Evolutionary conservation across 192 early-diverging fungal species (phyloP).

Genomic region (Coemansia sp.): DNA sequence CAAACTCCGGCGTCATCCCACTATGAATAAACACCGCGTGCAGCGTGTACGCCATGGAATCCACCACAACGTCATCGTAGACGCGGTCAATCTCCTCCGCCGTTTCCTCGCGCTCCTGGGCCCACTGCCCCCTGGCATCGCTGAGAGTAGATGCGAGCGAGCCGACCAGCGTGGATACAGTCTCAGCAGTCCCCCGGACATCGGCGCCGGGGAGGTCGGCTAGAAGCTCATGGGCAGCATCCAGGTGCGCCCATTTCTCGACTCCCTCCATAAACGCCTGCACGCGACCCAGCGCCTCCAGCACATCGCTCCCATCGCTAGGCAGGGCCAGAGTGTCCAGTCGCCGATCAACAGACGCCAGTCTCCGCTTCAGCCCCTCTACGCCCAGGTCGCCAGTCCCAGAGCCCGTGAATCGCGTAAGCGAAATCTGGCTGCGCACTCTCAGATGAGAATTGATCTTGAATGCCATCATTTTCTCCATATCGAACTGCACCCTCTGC

Average conservation of each 20-base stretch:
- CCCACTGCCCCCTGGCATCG: constrained; percentile 15
- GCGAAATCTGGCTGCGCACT: constrained; percentile 60
- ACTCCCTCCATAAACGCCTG: constrained; percentile 33
- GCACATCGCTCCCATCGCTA: constrained; percentile 5
- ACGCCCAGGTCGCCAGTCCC: background rate
- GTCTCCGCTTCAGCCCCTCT: constrained; percentile 1
- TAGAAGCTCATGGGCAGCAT: constrained; percentile 12
- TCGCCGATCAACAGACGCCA: background rate
- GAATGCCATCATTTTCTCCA: constrained; percentile 55
- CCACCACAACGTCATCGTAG: constrained; percentile 13
- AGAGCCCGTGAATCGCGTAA: constrained; percentile 58
- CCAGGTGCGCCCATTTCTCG: constrained; percentile 21
- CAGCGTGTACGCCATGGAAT: constrained; percentile 56
- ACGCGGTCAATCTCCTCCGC: constrained; percentile 12
- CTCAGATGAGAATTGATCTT: constrained; percentile 69
- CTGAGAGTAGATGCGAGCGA: constrained; percentile 8
- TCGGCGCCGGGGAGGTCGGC: constrained; percentile 11
- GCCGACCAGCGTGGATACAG: constrained; percentile 3
- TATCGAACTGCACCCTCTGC: constrained; percentile 69
- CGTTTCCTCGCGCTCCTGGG: background rate
- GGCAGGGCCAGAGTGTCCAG: constrained; percentile 23
- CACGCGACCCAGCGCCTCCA: constrained; percentile 27
- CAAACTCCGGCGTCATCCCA: constrained; percentile 61
- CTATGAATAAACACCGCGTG: constrained; percentile 81
- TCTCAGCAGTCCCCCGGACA: background rate